Base-by-base conservation (phyloP, 2,329 filamentous ascomycete genomes). In the Talaromyces verruculosus region DNA sequence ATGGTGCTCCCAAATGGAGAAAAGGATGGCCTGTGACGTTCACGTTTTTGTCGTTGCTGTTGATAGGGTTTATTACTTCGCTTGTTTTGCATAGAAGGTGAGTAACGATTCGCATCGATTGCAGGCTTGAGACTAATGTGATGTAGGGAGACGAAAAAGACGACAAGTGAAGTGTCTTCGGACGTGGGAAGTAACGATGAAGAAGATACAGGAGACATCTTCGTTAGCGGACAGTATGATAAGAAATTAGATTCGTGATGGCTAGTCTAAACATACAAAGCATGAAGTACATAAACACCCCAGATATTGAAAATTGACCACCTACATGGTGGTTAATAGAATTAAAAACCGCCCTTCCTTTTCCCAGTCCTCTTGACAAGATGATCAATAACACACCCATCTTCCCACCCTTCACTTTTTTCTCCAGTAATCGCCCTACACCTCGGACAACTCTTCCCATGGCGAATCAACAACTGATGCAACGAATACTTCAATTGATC, bases 381-480 rank as follows among this genome's bases (percentile, higher is more conserved):
- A 72, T 89, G 85, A 61, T 89, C 88, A 72, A 90, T 88, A 8
- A 84, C 83, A 77, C 88, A 90, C 0, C 84, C 84, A 17, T 87
- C 79, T 3, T 87, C 81, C 88, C 90, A 92, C 0, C 84, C 85
- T 30, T 83, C 83, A 60, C 84, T 89, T 1, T 83, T 84, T 68
- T 85, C 80, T 0, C 85, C 84, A 0, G 89, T 91, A 1, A 83
- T 83, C 0, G 87, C 87, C 53, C 84, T 79, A 72, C 87, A 89
- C 51, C 87, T 76, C 0, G 84, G 83, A 76, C 87, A 89, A 10
- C 76, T 79, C 73, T 87, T 89, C 2, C 87, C 87, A 74, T 89
- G 87, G 57, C 80, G 82, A 69, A 89, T 87, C 57, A 89, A 79
- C 17, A 89, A 77, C 67, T 87, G 81, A 74, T 89, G 87, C 7